Base-by-base conservation (phyloP, 2,329 filamentous ascomycete genomes). In the Colletotrichum musicola region DNA sequence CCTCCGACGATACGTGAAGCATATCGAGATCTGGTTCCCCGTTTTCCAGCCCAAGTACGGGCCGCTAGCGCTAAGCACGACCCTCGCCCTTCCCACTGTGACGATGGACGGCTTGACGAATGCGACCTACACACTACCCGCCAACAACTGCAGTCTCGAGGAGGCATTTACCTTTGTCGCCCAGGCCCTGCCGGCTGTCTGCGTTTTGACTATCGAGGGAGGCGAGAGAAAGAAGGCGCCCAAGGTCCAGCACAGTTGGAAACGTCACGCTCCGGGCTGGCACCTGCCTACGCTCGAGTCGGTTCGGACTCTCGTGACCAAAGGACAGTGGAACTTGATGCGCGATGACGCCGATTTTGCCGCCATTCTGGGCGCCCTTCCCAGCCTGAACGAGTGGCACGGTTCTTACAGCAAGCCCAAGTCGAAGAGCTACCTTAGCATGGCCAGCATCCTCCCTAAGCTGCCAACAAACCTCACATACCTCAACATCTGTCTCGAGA, bases 251-350 rank as follows among this genome's bases (percentile, higher is more conserved):
- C 67, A 67, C 18, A 62, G 54, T 49, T 64, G 42, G 22, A 55
- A 42, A 18, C 53, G 62, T 46, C 73, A 77, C 22, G 76, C 74
- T 1, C 73, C 75, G 38, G 71, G 75, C 22, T 75, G 80, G 71
- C 73, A 76, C 30, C 77, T 89, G 7, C 82, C 85, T 9, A 73
- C 78, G 20, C 81, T 92, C 3, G 77, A 82, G 3, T 86, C 87
- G 3, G 85, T 94, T 38, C 85, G 86, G 61, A 93, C 90, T 0
- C 83, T 94, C 20, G 87, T 93, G 50, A 91, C 91, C 78, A 90
- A 91, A 73, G 92, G 92, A 6, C 90, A 93, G 72, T 94, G 92
- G 92, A 94, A 94, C 74, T 83, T 94, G 30, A 91, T 93, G 77
- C 84, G 92, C 54, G 82, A 85, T 16, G 81, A 87, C 50, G 80